These are phyloP conservation scores for Boletus coccyginus DNA, from an alignment of 768 basidiomycete genomes.

Conservation along the genomic window DNA sequence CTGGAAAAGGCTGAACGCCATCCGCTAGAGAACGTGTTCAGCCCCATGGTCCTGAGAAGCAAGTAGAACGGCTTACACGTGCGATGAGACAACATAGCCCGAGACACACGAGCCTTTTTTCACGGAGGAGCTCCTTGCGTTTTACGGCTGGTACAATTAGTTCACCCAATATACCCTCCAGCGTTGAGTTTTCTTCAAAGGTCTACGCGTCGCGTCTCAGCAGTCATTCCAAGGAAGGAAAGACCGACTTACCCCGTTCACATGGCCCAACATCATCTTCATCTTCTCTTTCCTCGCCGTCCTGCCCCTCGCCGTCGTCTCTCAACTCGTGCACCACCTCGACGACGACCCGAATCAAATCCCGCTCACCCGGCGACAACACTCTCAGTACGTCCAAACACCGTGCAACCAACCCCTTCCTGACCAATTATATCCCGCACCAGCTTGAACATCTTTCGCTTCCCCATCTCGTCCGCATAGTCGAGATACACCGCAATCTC, in stretches of 20 bases:
- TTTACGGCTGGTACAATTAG: conserved; percentile 89
- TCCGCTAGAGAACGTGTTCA: no score
- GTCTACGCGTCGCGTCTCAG: conserved; percentile 30
- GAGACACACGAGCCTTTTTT: conserved; percentile 65
- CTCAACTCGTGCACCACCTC: conserved; percentile 84
- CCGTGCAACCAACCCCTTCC: conserved; percentile 60
- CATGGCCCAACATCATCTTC: no score
- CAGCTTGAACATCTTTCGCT: conserved; percentile 83
- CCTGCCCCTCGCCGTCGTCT: conserved; percentile 38
- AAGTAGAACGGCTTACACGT: conserved; percentile 20
- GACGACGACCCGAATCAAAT: conserved; percentile 85
- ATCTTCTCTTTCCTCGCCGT: conserved; percentile 9
- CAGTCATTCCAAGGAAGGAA: no score
- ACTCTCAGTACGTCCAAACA: conserved; percentile 82
- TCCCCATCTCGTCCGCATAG: conserved; percentile 89
- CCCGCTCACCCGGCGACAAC: conserved; percentile 70
- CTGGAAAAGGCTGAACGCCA: no score
- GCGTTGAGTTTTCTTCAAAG: conserved; percentile 65
- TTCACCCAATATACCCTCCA: conserved; percentile 69
- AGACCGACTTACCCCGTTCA: no score
- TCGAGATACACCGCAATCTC: conserved; percentile 77
- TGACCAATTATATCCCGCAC: conserved; percentile 80
- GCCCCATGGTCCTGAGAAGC: no score
- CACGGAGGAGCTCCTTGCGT: conserved; percentile 73
- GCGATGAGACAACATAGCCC: conserved; percentile 80